These are phyloP conservation scores for Carex arenaria DNA, from an alignment of 202 grass and related monocot species.

Conservation along the genomic window DNA sequence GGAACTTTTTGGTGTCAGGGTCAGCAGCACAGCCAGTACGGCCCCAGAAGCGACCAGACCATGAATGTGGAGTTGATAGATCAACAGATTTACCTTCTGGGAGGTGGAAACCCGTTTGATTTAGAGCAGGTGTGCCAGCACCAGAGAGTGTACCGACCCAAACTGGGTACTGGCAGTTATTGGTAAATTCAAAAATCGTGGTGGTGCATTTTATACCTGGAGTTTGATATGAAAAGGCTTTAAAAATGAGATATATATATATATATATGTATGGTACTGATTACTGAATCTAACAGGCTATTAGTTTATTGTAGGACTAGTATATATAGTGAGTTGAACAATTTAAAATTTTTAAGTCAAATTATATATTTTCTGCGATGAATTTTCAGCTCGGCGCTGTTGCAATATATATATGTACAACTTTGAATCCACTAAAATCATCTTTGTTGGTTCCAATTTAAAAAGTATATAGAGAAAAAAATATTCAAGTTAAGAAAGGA, in stretches of 20 bases:
- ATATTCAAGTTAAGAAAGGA: background rate
- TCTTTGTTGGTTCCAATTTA: background rate
- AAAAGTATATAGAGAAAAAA: background rate
- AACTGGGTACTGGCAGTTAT: slow-evolving; percentile 52
- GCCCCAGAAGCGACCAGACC: slow-evolving; percentile 75
- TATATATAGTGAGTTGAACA: background rate
- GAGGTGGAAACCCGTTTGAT: slow-evolving; percentile 53
- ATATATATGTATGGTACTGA: too few species aligned
- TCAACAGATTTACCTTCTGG: slow-evolving; percentile 6
- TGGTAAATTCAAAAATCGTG: slow-evolving; percentile 38
- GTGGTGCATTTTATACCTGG: slow-evolving; percentile 21
- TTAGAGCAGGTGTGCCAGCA: slow-evolving; percentile 31
- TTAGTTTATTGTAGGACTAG: background rate
- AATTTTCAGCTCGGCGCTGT: background rate
- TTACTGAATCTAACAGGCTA: background rate
- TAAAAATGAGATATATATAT: background rate
- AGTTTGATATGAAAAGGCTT: background rate
- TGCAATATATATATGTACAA: background rate
- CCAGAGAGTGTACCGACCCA: slow-evolving; percentile 55
- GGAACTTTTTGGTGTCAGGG: slow-evolving; percentile 35
- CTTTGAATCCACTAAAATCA: background rate
- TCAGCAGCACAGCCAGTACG: slow-evolving; percentile 48
- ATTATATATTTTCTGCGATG: background rate
- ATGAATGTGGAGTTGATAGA: slow-evolving; percentile 41
- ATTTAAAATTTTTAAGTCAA: background rate